Base-by-base conservation (phyloP, 1,284 basidiomycete species). In the Tylopilus sp. region DNA sequence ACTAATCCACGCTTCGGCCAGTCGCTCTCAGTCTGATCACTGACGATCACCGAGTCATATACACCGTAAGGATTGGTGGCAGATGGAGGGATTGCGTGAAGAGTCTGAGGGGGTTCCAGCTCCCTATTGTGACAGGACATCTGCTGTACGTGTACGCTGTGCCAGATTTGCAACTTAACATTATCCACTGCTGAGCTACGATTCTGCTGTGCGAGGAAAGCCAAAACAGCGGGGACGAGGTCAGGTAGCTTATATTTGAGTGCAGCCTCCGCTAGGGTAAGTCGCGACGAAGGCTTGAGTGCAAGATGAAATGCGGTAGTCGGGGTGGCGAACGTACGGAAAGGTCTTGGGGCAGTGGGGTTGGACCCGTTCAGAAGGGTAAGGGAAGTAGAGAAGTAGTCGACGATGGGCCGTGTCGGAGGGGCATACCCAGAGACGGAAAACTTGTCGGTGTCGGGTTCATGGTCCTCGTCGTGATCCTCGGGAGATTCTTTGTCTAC, bases 261-360 rank as follows among this genome's bases (percentile, higher is more conserved):
- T 6, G 60, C 49, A n/a, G 54, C 57, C 19, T 70, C 51, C 2
- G 26, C 19, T 12, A 67, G 12, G n/a, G 58, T 53, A 3, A 69
- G 15, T 39, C 36, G 5, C 26, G 41, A 36, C 2, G 33, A 67
- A 10, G 61, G 65, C 32, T 67, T 60, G 12, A 16, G 36, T 19
- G 57, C 52, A 15, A 69, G 41, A 53, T 70, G 62, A 38, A 67
- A 69, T 6, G 60, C 38, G 3, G 56, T 62, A 4, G 57, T 68
- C 9, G 33, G 10, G 15, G 67, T 69, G 1, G 57, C 12, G 29
- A 69, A 65, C 1, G 57, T 69, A 5, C 38, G 5, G 29, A 57
- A 53, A 18, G 67, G 67, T 16, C 22, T 51, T 33, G 38, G 51
- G 24, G 67, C 38, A 36, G 39, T 9, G 24, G 62, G 60, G n/a